Percentiles rank a stretch among this genome's conserved stretches.
Evolutionary conservation across 2,329 filamentous ascomycete genomes (phyloP).

Genomic region (Aspergillus sp.): DNA sequence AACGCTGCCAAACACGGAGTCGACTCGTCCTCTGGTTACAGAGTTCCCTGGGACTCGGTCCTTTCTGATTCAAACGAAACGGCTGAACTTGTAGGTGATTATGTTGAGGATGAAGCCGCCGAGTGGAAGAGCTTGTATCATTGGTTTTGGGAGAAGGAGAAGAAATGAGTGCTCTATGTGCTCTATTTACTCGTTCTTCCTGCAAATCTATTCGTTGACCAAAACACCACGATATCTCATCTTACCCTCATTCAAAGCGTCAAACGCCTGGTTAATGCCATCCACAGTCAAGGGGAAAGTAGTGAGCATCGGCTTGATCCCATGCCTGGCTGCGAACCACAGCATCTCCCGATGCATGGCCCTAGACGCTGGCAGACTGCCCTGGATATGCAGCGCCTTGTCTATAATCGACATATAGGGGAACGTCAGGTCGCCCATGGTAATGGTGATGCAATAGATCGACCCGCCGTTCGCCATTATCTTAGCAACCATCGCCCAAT

Average conservation of each 20-base stretch:
- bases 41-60: conserved; percentile 8
- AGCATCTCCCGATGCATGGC: conserved; percentile 8
- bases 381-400: conserved; percentile 14
- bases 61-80: conserved; percentile 29
- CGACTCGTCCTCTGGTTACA: conserved; percentile 13
- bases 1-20: conserved; percentile 6
- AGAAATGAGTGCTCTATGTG: background rate
- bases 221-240: conserved; percentile 9
- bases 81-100: conserved; percentile 37
- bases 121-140: conserved; percentile 34
- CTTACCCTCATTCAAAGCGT: conserved; percentile 7
- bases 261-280: conserved; percentile 6
- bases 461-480: conserved; percentile 20
- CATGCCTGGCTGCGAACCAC: conserved; percentile 9
- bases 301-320: conserved; percentile 11
- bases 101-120: conserved; percentile 34
- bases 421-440: conserved; percentile 15
- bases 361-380: conserved; percentile 10
- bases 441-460: conserved; percentile 24
- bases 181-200: no score
- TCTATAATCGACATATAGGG: conserved; percentile 15
- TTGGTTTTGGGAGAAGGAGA: conserved; percentile 32
- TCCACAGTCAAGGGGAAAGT: conserved; percentile 11
- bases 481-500: conserved; percentile 23
- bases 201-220: conserved; percentile 1